These are phyloP conservation scores for Ophiosphaerella narmari DNA, from an alignment of 2,329 filamentous ascomycete genomes.

Conservation along the genomic window DNA sequence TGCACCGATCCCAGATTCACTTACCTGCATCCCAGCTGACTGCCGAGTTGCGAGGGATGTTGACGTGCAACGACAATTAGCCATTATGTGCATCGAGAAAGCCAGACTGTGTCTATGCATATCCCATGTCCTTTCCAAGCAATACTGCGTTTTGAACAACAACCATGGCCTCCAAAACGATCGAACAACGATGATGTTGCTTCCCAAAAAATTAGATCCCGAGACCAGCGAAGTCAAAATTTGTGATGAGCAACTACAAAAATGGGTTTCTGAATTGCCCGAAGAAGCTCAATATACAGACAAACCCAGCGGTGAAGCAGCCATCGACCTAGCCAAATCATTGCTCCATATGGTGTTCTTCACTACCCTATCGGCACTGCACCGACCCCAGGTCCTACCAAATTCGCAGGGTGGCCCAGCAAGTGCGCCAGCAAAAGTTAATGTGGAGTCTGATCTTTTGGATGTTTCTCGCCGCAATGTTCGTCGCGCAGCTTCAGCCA, in stretches of 20 bases:
- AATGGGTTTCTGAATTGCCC: constrained; percentile 76
- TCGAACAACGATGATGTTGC: constrained; percentile 81
- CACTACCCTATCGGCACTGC: constrained; percentile 86
- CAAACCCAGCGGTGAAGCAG: constrained; percentile 59
- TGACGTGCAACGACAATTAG: constrained; percentile 75
- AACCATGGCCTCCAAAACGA: constrained; percentile 74
- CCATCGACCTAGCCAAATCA: constrained; percentile 75
- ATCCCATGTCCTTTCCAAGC: constrained; percentile 84
- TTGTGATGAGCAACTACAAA: constrained; percentile 78
- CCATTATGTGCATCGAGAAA: constrained; percentile 88
- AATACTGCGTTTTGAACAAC: constrained; percentile 89
- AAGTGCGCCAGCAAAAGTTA: constrained; percentile 47
- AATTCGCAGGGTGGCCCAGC: constrained; percentile 62
- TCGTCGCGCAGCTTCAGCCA: constrained; percentile 80
- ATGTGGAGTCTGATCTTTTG: constrained; percentile 67
- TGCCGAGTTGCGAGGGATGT: constrained; percentile 74
- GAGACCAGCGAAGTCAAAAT: constrained; percentile 77
- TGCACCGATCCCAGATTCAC: constrained; percentile 66
- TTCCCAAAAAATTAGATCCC: constrained; percentile 85
- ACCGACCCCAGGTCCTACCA: constrained; percentile 87
- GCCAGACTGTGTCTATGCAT: constrained; percentile 88
- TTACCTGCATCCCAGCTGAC: constrained; percentile 69
- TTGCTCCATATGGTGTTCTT: constrained; percentile 92
- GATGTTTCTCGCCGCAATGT: constrained; percentile 83
- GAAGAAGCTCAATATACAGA: constrained; percentile 72